Evolutionary conservation across 1,284 basidiomycete genomes (phyloP).

Genomic region (Fistulinella cinereoalba): DNA sequence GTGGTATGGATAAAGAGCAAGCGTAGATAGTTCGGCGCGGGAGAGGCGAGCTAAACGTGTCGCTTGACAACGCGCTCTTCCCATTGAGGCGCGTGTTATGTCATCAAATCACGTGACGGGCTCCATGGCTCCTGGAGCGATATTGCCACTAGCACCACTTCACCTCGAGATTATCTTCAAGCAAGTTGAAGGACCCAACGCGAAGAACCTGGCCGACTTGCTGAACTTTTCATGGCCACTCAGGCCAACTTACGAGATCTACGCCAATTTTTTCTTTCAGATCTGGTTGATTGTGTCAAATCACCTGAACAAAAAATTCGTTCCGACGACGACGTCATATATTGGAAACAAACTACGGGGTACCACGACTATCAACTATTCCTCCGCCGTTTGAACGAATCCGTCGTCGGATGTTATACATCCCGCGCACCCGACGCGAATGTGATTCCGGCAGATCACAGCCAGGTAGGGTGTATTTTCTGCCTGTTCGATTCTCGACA

Average conservation of each 20-base stretch:
- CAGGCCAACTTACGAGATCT: constrained; percentile 35
- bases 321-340: constrained; percentile 64
- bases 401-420: constrained; percentile 61
- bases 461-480: constrained; percentile 16
- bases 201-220: too few relatives aligned
- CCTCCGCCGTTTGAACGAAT: constrained; percentile 67
- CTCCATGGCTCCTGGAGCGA: too few relatives aligned
- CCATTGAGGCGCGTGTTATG: constrained; percentile 23
- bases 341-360: constrained; percentile 67
- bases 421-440: constrained; percentile 32
- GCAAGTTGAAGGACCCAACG: too few relatives aligned
- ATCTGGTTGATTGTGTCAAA: constrained; percentile 30
- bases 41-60: constrained; percentile 1
- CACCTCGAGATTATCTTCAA: too few relatives aligned
- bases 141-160: too few relatives aligned
- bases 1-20: neutral
- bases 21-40: neutral
- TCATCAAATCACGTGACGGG: constrained; percentile 23
- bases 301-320: constrained; percentile 52
- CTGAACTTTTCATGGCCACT: constrained; percentile 21
- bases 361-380: constrained; percentile 74
- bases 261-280: constrained; percentile 42
- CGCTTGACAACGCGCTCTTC: neutral
- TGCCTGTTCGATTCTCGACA: constrained; percentile 8
- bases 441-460: constrained; percentile 9